Evolutionary conservation across 1,284 basidiomycete genomes (phyloP).

Genomic region (Melampsora larici-populina): DNA sequence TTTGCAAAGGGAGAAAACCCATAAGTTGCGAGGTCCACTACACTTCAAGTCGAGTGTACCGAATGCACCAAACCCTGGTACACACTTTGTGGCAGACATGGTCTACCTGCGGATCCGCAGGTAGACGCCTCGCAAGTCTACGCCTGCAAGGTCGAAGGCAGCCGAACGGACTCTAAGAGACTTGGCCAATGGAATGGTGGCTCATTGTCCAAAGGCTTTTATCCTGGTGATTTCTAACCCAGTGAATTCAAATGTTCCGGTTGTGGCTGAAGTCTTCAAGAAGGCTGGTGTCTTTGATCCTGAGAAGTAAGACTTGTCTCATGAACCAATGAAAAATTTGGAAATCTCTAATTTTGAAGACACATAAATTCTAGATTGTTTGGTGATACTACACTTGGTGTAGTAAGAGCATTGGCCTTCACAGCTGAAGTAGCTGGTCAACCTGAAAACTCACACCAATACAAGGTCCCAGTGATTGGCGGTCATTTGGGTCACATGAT

Average conservation of each 20-base stretch:
- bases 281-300: slow-evolving; percentile 93
- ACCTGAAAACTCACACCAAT: slow-evolving; percentile 63
- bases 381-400: slow-evolving; percentile 94
- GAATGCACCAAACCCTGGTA: too few species aligned
- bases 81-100: too few species aligned
- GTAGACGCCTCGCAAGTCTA: too few species aligned
- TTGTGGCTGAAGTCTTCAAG: slow-evolving; percentile 87
- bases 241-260: slow-evolving; percentile 83
- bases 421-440: slow-evolving; percentile 70
- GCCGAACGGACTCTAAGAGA: too few species aligned
- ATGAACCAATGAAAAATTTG: slow-evolving; percentile 6
- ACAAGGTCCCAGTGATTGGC: slow-evolving; percentile 81
- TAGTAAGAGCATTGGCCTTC: slow-evolving; percentile 92
- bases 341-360: neutral
- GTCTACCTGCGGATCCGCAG: too few species aligned
- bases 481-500: slow-evolving; percentile 97
- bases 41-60: too few species aligned
- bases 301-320: slow-evolving; percentile 61
- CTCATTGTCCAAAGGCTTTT: slow-evolving; percentile 82
- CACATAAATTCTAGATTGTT: slow-evolving; percentile 55
- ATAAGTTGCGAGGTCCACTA: too few species aligned
- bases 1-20: too few species aligned
- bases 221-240: slow-evolving; percentile 94
- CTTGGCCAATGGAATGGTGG: slow-evolving; percentile 81
- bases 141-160: too few species aligned